A percentile compares a stretch with the other conserved stretches of the same genome.
Evolutionary conservation across 257 asterid genomes (phyloP).

Genomic region (Asclepias syriaca): DNA sequence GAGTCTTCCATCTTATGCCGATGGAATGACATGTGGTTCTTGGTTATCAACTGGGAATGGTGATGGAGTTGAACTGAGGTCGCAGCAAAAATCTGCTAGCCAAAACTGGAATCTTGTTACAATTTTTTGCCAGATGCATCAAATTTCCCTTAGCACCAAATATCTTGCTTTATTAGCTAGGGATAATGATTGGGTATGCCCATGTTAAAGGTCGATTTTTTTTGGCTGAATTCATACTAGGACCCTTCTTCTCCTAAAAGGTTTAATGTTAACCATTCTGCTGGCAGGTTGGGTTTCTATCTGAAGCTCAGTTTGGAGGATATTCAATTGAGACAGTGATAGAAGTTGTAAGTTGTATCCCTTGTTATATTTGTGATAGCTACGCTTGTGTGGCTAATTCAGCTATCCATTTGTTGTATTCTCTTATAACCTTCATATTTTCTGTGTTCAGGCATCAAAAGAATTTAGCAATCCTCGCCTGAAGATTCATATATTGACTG

Average conservation of each 20-base stretch:
- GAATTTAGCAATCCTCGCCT: constrained; percentile 81
- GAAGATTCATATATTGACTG: constrained; percentile 80
- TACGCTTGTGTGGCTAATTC: constrained; percentile 4
- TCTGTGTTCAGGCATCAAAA: constrained; percentile 64
- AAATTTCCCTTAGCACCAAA: constrained; percentile 80
- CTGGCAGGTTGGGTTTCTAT: constrained; percentile 85
- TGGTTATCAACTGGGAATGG: constrained; percentile 85
- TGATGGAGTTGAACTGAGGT: constrained; percentile 80
- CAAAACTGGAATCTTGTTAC: constrained; percentile 91
- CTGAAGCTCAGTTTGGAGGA: constrained; percentile 94
- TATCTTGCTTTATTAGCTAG: constrained; percentile 88
- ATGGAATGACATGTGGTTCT: constrained; percentile 76
- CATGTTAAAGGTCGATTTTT: constrained; percentile 2
- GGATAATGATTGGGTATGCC: constrained; percentile 95
- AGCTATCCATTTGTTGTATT: constrained; percentile 3
- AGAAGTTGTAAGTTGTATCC: constrained; percentile 65
- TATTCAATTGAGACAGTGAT: constrained; percentile 72
- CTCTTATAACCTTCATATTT: constrained; percentile 18
- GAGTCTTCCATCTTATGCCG: constrained; percentile 65
- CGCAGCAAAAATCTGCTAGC: constrained; percentile 86
- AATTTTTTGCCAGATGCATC: constrained; percentile 81
- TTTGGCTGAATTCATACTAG: not conserved
- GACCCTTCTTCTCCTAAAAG: not conserved
- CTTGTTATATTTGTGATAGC: constrained; percentile 2
- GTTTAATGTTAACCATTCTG: constrained; percentile 21